phyloP scores from a whole-genome alignment of 257 asterid species.

The Scutellaria galericulata region DNA sequence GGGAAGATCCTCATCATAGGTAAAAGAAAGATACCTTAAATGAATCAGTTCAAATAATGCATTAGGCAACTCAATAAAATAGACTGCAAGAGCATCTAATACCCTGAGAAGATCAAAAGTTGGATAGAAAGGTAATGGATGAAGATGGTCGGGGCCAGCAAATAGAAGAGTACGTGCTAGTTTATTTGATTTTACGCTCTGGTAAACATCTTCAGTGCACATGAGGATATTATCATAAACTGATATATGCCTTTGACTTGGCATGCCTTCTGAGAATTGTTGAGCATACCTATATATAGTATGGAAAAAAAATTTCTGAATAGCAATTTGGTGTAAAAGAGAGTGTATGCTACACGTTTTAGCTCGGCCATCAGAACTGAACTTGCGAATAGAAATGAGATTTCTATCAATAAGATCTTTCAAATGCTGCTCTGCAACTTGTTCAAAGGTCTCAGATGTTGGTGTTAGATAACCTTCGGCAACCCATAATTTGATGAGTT shows the following conservation, averaged over 20 bases:
- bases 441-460: too few species aligned
- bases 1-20: constrained; percentile 30
- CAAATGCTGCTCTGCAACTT: too few species aligned
- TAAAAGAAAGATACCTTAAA: constrained; percentile 37
- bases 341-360: too few species aligned
- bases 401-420: too few species aligned
- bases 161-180: constrained; percentile 31
- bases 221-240: constrained; percentile 36
- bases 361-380: too few species aligned
- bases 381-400: too few species aligned
- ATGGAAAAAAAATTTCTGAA: too few species aligned
- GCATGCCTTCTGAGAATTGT: not conserved
- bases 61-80: constrained; percentile 37
- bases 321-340: too few species aligned
- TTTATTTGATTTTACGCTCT: constrained; percentile 4
- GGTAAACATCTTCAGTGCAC: constrained; percentile 34
- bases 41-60: constrained; percentile 31
- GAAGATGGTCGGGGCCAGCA: constrained; percentile 36
- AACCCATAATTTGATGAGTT: too few species aligned
- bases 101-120: constrained; percentile 41
- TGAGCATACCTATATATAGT: too few species aligned
- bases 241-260: constrained; percentile 27
- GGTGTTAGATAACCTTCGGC: too few species aligned
- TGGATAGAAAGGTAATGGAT: constrained; percentile 27
- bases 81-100: constrained; percentile 37